phyloP scores from a whole-genome alignment of 2,329 filamentous ascomycete species.

The Neoascochyta sp. region DNA sequence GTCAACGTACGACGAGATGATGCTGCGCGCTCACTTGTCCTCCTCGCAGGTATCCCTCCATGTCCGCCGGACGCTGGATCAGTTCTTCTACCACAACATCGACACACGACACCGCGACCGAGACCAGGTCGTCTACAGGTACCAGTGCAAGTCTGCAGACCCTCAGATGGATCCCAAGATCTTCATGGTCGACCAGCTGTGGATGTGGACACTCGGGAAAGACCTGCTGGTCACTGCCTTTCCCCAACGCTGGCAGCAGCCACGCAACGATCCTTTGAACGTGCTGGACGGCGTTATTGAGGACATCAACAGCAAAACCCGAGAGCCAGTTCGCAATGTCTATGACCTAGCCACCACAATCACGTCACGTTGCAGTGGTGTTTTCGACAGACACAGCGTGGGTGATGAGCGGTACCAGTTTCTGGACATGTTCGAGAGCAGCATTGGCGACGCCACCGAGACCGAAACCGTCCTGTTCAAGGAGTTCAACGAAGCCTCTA shows the following conservation, averaged over 20 bases:
- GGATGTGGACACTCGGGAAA: conserved; percentile 60
- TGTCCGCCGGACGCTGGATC: conserved; percentile 60
- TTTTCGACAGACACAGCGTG: conserved; percentile 58
- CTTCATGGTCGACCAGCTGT: conserved; percentile 67
- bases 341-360: conserved; percentile 63
- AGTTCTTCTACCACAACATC: conserved; percentile 64
- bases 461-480: conserved; percentile 57
- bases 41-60: conserved; percentile 51
- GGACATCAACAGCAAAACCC: conserved; percentile 62
- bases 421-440: conserved; percentile 64
- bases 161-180: conserved; percentile 52
- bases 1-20: conserved; percentile 43
- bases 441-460: conserved; percentile 52
- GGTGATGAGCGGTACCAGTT: conserved; percentile 61
- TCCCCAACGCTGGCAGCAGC: conserved; percentile 58
- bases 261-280: conserved; percentile 60
- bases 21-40: conserved; percentile 49
- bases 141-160: conserved; percentile 43
- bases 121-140: conserved; percentile 64
- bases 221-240: conserved; percentile 60
- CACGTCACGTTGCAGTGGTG: conserved; percentile 56
- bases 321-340: conserved; percentile 57
- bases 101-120: conserved; percentile 58
- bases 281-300: conserved; percentile 62
- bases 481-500: conserved; percentile 58